Evolutionary conservation across 495 filamentous ascomycete species (phyloP).

Genomic region (Penicillium antarcticum): DNA sequence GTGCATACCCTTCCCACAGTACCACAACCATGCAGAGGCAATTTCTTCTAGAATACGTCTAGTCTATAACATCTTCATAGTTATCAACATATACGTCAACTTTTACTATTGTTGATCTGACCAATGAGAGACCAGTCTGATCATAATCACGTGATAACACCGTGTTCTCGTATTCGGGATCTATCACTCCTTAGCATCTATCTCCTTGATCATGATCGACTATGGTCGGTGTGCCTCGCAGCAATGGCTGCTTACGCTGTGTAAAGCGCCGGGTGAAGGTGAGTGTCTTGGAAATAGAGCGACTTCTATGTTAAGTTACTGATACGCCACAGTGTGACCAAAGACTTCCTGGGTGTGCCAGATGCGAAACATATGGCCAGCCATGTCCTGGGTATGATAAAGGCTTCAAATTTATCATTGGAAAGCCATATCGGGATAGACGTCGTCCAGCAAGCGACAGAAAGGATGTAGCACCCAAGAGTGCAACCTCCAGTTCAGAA

Average conservation of each 20-base stretch:
- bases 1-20: no score
- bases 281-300: not conserved
- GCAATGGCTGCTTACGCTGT: slow-evolving; percentile 51
- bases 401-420: slow-evolving; percentile 31
- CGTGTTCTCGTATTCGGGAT: not conserved
- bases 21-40: no score
- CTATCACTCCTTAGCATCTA: not conserved
- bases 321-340: slow-evolving; percentile 30
- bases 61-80: no score
- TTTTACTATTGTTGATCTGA: no score
- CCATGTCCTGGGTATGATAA: slow-evolving; percentile 36
- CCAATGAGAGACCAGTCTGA: not conserved
- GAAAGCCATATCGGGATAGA: slow-evolving; percentile 29
- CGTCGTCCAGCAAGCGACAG: slow-evolving; percentile 6
- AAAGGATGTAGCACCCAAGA: not conserved
- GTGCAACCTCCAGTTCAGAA: not conserved
- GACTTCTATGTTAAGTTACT: not conserved
- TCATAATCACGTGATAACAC: not conserved
- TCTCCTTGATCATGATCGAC: not conserved
- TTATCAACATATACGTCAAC: no score
- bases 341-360: slow-evolving; percentile 26
- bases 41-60: no score
- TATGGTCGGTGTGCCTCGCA: slow-evolving; percentile 47
- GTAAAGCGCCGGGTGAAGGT: slow-evolving; percentile 36
- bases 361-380: slow-evolving; percentile 32